Conservation (phyloP, 805 yeast species). For the Yarrowia yakushimensis region DNA sequence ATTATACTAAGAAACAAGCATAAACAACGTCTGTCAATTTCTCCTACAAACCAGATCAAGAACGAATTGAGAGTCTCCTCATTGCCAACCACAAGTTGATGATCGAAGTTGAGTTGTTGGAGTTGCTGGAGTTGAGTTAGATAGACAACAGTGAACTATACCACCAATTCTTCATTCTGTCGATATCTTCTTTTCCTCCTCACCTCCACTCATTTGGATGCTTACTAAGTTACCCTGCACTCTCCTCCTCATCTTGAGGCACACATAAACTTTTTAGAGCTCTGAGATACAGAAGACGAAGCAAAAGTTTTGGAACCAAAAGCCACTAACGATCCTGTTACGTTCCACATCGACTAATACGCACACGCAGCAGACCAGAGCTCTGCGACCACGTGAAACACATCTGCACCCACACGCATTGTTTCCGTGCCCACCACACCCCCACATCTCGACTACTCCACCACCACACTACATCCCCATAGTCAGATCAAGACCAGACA, state of each 20-base stretch:
- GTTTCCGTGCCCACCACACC: background rate
- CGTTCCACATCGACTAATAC: background rate
- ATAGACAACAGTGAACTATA: too few relatives aligned
- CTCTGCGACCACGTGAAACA: background rate
- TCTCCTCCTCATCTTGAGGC: background rate
- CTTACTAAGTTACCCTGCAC: constrained; percentile 7
- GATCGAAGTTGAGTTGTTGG: too few relatives aligned
- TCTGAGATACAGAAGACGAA: background rate
- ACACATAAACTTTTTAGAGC: background rate
- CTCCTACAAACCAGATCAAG: too few relatives aligned
- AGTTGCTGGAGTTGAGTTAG: too few relatives aligned
- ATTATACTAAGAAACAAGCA: too few relatives aligned
- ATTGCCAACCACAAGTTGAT: too few relatives aligned
- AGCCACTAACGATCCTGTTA: background rate
- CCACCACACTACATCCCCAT: background rate
- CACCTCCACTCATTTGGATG: background rate
- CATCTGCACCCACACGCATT: background rate
- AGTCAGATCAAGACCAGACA: background rate
- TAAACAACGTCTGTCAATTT: too few relatives aligned
- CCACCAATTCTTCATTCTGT: too few relatives aligned
- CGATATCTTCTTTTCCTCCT: too few relatives aligned
- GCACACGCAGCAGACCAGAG: background rate
- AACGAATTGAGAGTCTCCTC: too few relatives aligned
- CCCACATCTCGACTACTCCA: background rate
- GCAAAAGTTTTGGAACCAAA: background rate